Evolutionary conservation across 495 filamentous ascomycete genomes (phyloP).

Genomic region (Talaromyces proteolyticus): DNA sequence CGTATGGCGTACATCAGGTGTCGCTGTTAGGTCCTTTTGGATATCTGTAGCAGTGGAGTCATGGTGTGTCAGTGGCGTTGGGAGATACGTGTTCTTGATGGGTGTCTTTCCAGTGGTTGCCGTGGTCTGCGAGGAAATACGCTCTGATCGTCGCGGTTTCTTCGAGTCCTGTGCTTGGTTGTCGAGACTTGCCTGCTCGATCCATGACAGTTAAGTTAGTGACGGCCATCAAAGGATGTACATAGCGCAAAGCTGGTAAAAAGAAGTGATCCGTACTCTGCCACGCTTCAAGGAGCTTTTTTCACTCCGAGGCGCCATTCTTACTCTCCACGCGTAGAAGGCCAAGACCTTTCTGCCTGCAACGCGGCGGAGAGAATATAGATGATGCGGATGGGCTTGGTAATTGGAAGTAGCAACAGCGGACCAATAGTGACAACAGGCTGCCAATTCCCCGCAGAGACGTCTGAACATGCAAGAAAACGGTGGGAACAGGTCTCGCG

Average conservation of each 20-base stretch:
- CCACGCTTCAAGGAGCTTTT: slow-evolving; percentile 50
- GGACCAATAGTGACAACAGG: too few relatives aligned
- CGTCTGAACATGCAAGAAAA: too few relatives aligned
- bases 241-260: neutral
- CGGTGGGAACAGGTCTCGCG: too few relatives aligned
- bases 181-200: slow-evolving; percentile 29
- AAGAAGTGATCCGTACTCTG: slow-evolving; percentile 23
- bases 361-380: neutral
- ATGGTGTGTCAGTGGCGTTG: slow-evolving; percentile 73
- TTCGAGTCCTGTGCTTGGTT: slow-evolving; percentile 38
- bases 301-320: slow-evolving; percentile 43
- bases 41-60: slow-evolving; percentile 56
- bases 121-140: slow-evolving; percentile 43
- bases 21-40: slow-evolving; percentile 65
- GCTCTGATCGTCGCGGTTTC: slow-evolving; percentile 47
- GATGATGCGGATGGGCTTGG: too few relatives aligned
- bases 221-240: neutral
- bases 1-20: slow-evolving; percentile 48
- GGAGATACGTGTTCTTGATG: slow-evolving; percentile 61
- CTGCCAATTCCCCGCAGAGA: too few relatives aligned
- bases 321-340: neutral
- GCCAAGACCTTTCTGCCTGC: neutral
- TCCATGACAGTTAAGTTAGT: neutral
- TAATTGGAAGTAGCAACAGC: too few relatives aligned
- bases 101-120: slow-evolving; percentile 41